Evolutionary conservation across 768 basidiomycete species (phyloP).

Genomic region (Agrocybe praecox): DNA sequence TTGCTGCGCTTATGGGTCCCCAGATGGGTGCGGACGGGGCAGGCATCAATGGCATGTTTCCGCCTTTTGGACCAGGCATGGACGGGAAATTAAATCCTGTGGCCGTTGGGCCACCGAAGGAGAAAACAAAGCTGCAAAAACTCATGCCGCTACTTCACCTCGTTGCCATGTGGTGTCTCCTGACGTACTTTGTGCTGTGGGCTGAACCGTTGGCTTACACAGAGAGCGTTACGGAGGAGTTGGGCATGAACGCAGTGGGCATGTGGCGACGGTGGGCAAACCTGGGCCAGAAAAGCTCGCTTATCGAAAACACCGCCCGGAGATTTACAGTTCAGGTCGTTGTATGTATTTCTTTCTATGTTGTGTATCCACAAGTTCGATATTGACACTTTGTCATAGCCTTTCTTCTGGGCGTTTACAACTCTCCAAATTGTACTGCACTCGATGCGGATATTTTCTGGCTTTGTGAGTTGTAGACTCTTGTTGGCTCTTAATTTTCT

Average conservation of each 20-base stretch:
- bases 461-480: conserved; percentile 52
- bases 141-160: conserved; percentile 69
- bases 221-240: conserved; percentile 35
- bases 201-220: conserved; percentile 58
- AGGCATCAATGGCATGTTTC: conserved; percentile 21
- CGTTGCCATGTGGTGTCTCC: conserved; percentile 60
- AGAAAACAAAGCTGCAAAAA: conserved; percentile 56
- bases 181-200: conserved; percentile 70
- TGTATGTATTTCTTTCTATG: conserved; percentile 40
- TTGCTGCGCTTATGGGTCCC: conserved; percentile 47
- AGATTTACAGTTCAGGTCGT: conserved; percentile 53
- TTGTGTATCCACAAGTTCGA: not conserved
- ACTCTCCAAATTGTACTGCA: conserved; percentile 73
- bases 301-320: conserved; percentile 19
- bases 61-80: conserved; percentile 23
- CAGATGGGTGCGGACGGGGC: conserved; percentile 12
- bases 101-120: conserved; percentile 22
- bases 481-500: not conserved
- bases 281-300: conserved; percentile 41
- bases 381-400: conserved; percentile 37
- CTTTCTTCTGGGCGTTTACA: conserved; percentile 83
- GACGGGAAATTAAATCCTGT: conserved; percentile 7
- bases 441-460: conserved; percentile 70
- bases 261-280: conserved; percentile 68
- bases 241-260: conserved; percentile 22